These are phyloP conservation scores for Candida schatavii DNA, from an alignment of 805 yeast species.

Conservation along the genomic window DNA sequence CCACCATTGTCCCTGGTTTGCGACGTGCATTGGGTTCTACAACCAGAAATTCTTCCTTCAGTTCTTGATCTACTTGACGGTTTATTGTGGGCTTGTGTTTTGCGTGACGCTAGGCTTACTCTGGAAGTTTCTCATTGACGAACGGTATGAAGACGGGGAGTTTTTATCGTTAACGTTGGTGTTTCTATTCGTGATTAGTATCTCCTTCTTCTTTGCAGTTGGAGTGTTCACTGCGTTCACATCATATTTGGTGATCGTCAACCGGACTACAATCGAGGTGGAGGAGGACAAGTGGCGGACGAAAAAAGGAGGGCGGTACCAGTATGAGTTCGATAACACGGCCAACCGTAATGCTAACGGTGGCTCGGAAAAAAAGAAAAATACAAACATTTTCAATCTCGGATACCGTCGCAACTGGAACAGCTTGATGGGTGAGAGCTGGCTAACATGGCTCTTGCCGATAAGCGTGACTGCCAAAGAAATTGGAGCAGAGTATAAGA, in stretches of 20 bases:
- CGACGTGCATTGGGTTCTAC: conserved; percentile 77
- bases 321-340: conserved; percentile 33
- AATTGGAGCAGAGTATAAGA: conserved; percentile 18
- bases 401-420: conserved; percentile 65
- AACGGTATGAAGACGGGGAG: conserved; percentile 32
- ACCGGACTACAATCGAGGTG: conserved; percentile 80
- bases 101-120: conserved; percentile 40
- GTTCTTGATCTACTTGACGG: conserved; percentile 54
- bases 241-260: conserved; percentile 55
- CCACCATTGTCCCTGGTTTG: conserved; percentile 86
- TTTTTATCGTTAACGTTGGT: conserved; percentile 58
- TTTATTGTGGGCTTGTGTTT: conserved; percentile 45
- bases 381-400: conserved; percentile 74
- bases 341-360: conserved; percentile 13
- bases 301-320: conserved; percentile 30
- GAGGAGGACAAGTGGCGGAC: conserved; percentile 52
- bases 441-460: conserved; percentile 75
- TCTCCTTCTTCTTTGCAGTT: conserved; percentile 51
- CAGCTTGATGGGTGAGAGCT: conserved; percentile 67
- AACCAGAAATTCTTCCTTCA: conserved; percentile 83
- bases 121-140: conserved; percentile 45
- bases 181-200: conserved; percentile 54
- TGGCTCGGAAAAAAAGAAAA: conserved; percentile 35
- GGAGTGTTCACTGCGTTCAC: conserved; percentile 53
- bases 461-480: conserved; percentile 18